phyloP scores from a whole-genome alignment of 2,329 filamentous ascomycete species.

The Elsinoe batatas region DNA sequence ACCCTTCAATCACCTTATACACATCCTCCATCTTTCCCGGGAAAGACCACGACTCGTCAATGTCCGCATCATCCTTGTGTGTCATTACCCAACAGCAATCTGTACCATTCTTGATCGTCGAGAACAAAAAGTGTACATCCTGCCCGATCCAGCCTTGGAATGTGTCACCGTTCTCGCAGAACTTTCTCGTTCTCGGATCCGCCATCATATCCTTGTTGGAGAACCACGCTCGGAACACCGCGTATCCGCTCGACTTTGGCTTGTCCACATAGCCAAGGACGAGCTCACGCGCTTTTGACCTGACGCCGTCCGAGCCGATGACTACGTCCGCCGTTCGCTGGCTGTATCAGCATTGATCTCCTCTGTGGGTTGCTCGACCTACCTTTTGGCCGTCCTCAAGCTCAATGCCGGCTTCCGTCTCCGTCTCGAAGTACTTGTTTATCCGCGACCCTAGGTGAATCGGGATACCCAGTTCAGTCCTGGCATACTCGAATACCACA shows the following conservation, averaged over 20 bases:
- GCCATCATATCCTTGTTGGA: slow-evolving; percentile 29
- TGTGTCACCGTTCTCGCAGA: slow-evolving; percentile 30
- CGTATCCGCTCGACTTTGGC: slow-evolving; percentile 44
- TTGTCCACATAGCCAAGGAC: slow-evolving; percentile 44
- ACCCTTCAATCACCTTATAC: slow-evolving; percentile 25
- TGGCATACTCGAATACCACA: slow-evolving; percentile 49
- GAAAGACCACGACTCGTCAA: slow-evolving; percentile 39
- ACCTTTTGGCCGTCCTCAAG: slow-evolving; percentile 41
- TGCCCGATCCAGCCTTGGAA: slow-evolving; percentile 31
- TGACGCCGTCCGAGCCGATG: slow-evolving; percentile 43
- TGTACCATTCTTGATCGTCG: slow-evolving; percentile 27
- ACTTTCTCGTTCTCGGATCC: slow-evolving; percentile 29
- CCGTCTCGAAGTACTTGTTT: slow-evolving; percentile 46
- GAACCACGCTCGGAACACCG: slow-evolving; percentile 42
- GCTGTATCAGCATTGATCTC: slow-evolving; percentile 13
- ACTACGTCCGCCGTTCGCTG: slow-evolving; percentile 37
- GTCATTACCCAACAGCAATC: slow-evolving; percentile 37
- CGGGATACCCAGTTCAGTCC: slow-evolving; percentile 44
- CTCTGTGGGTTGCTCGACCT: neutral
- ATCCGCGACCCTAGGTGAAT: slow-evolving; percentile 46
- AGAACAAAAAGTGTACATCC: slow-evolving; percentile 32
- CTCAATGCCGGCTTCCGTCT: slow-evolving; percentile 41
- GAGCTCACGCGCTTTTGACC: slow-evolving; percentile 41
- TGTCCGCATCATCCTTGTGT: slow-evolving; percentile 36
- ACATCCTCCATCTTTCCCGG: slow-evolving; percentile 38